A percentile compares a stretch with the other conserved stretches of the same genome.
Evolutionary conservation across 2,329 filamentous ascomycete genomes (phyloP).

Genomic region (Teratosphaeria viscida): DNA sequence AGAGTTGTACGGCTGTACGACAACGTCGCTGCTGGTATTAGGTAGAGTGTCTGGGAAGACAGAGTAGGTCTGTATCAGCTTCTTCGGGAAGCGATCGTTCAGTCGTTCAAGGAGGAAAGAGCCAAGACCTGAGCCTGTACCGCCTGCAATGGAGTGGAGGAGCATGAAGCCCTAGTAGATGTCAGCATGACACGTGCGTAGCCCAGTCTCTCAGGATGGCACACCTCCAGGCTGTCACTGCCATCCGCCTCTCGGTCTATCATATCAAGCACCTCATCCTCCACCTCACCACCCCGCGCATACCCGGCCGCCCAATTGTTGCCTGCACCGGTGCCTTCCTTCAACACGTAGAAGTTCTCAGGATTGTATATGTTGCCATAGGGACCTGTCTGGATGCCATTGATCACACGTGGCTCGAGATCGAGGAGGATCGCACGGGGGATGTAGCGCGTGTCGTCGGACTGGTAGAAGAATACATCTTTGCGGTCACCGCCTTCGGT

Average conservation of each 20-base stretch:
- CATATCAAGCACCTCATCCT: slow-evolving; percentile 98
- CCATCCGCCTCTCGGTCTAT: slow-evolving; percentile 97
- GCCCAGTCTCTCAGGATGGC: not conserved
- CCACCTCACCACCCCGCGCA: slow-evolving; percentile 78
- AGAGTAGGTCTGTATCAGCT: slow-evolving; percentile 97
- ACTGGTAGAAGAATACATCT: slow-evolving; percentile 98
- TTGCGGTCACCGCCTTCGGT: slow-evolving; percentile 96
- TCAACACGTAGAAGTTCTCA: slow-evolving; percentile 96
- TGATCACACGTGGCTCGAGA: slow-evolving; percentile 85
- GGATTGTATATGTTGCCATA: slow-evolving; percentile 99
- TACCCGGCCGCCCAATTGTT: slow-evolving; percentile 99
- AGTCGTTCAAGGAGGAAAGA: slow-evolving; percentile 90
- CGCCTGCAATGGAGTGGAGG: slow-evolving; percentile 93
- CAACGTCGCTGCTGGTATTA: slow-evolving; percentile 75
- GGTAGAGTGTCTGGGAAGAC: slow-evolving; percentile 77
- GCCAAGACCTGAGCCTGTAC: slow-evolving; percentile 89
- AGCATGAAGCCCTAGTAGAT: slow-evolving; percentile 78
- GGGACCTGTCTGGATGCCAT: slow-evolving; percentile 81
- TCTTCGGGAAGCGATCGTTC: slow-evolving; percentile 97
- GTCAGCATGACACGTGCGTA: slow-evolving; percentile 1
- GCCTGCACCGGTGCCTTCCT: slow-evolving; percentile 83
- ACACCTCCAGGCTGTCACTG: slow-evolving; percentile 84
- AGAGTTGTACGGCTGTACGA: slow-evolving; percentile 98
- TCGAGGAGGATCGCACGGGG: slow-evolving; percentile 92
- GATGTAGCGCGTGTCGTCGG: slow-evolving; percentile 96